phyloP scores from a whole-genome alignment of 352 stramenopile species.

The Globisporangium solare region DNA sequence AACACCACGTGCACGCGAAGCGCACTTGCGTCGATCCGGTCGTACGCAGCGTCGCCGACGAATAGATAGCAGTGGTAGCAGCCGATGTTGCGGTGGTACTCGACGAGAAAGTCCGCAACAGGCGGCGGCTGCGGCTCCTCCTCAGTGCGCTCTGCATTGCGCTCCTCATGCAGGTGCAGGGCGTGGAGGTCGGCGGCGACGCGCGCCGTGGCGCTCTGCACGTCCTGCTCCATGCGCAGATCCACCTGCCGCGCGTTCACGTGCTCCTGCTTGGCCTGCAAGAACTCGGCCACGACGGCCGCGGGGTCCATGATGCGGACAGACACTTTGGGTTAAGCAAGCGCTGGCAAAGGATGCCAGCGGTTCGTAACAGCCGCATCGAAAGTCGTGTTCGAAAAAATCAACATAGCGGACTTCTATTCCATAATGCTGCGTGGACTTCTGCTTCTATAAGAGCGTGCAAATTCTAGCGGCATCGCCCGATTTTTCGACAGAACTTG shows the following conservation, averaged over 20 bases:
- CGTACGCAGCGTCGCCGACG: conserved; percentile 11
- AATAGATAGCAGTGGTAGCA: conserved; percentile 76
- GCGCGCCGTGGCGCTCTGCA: conserved; percentile 5
- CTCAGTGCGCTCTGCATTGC: not conserved
- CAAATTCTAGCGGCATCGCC: too few relatives aligned
- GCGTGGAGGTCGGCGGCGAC: conserved; percentile 6
- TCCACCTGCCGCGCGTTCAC: conserved; percentile 21
- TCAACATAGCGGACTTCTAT: too few relatives aligned
- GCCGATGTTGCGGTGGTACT: conserved; percentile 80
- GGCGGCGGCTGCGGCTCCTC: not conserved
- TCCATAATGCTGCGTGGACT: too few relatives aligned
- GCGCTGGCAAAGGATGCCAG: too few relatives aligned
- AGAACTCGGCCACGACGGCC: conserved; percentile 30
- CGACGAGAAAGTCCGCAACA: conserved; percentile 40
- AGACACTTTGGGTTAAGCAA: too few relatives aligned
- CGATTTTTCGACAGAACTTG: too few relatives aligned
- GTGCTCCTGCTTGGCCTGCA: conserved; percentile 35
- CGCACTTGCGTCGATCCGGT: conserved; percentile 16
- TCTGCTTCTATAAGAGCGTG: too few relatives aligned
- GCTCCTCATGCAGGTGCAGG: conserved; percentile 6
- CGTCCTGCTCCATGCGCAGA: conserved; percentile 10
- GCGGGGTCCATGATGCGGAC: conserved; percentile 1
- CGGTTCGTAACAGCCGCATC: too few relatives aligned
- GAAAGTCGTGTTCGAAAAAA: too few relatives aligned
- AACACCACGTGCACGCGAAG: conserved; percentile 36